phyloP scores from a whole-genome alignment of 129 eudicot species.

The Flaveria bidentis region DNA sequence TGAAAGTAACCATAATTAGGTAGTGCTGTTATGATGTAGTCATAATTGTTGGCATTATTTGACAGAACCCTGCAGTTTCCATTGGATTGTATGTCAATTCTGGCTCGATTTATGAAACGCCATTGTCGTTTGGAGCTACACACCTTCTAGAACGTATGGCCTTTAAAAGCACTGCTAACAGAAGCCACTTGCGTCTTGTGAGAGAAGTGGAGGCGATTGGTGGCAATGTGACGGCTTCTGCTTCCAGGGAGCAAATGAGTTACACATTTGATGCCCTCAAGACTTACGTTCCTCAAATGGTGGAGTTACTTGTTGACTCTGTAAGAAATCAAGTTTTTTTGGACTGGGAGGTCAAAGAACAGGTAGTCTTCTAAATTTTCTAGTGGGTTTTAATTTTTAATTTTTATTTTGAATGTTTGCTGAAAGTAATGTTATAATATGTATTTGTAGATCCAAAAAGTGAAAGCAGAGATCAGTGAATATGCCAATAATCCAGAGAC shows the following conservation, averaged over 20 bases:
- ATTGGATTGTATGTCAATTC: conserved; percentile 76
- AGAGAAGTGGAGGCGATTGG: conserved; percentile 95
- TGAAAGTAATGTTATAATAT: conserved; percentile 6
- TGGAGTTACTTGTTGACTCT: conserved; percentile 73
- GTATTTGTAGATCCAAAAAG: conserved; percentile 58
- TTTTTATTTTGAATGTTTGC: not conserved
- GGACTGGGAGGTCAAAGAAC: conserved; percentile 91
- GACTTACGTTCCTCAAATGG: conserved; percentile 85
- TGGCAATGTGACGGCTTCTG: conserved; percentile 71
- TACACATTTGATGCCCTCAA: conserved; percentile 82
- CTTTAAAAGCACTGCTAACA: conserved; percentile 79
- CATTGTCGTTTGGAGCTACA: conserved; percentile 65
- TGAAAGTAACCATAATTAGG: not conserved
- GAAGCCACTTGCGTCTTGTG: conserved; percentile 79
- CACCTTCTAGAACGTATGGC: conserved; percentile 95
- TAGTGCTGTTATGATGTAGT: conserved; percentile 9
- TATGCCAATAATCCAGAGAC: conserved; percentile 65
- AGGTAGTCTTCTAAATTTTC: conserved; percentile 42
- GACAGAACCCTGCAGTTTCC: conserved; percentile 82
- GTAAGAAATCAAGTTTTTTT: conserved; percentile 84
- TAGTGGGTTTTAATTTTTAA: not conserved
- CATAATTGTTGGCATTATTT: conserved; percentile 16
- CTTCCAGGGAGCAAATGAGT: conserved; percentile 84
- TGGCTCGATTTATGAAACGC: conserved; percentile 87
- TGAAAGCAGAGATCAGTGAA: conserved; percentile 67